Evolutionary conservation across 208 protist genomes (phyloP).

Genomic region (Angomonas deanei): DNA sequence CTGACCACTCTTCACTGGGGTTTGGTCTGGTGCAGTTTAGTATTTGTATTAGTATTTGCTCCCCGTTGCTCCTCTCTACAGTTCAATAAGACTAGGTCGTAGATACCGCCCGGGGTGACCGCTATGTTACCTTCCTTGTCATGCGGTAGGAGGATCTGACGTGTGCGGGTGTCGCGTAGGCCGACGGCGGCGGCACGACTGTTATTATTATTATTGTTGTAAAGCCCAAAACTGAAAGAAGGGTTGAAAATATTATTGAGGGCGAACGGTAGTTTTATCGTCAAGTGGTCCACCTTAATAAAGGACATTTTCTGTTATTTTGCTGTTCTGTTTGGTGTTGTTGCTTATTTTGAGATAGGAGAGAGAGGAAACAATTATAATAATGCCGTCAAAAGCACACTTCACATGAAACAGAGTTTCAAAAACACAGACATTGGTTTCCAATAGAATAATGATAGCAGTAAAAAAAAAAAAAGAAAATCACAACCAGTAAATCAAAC

Average conservation of each 20-base stretch:
- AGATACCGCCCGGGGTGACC: conserved; percentile 47
- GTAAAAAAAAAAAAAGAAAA: conserved; percentile 2
- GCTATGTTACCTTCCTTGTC: conserved; percentile 66
- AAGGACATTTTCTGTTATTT: conserved; percentile 8
- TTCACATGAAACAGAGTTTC: too few species aligned
- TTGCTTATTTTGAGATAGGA: too few species aligned
- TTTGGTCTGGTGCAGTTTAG: too few species aligned
- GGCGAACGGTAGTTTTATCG: conserved; percentile 55
- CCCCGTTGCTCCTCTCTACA: too few species aligned
- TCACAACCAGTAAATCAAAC: background rate
- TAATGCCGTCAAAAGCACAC: too few species aligned
- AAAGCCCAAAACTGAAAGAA: conserved; percentile 47
- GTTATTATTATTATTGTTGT: background rate
- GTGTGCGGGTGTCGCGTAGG: conserved; percentile 34
- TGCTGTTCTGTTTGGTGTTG: conserved; percentile 9
- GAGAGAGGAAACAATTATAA: too few species aligned
- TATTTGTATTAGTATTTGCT: too few species aligned
- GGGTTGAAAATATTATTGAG: conserved; percentile 68
- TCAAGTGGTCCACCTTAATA: conserved; percentile 55
- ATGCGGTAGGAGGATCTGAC: conserved; percentile 52
- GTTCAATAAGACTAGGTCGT: conserved; percentile 31
- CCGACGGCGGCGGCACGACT: conserved; percentile 33
- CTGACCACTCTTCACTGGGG: too few species aligned
- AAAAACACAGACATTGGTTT: too few species aligned
- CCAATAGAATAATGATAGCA: background rate